Evolutionary conservation across 441 rosid genomes (phyloP).

Genomic region (Syzygium syzygioides): DNA sequence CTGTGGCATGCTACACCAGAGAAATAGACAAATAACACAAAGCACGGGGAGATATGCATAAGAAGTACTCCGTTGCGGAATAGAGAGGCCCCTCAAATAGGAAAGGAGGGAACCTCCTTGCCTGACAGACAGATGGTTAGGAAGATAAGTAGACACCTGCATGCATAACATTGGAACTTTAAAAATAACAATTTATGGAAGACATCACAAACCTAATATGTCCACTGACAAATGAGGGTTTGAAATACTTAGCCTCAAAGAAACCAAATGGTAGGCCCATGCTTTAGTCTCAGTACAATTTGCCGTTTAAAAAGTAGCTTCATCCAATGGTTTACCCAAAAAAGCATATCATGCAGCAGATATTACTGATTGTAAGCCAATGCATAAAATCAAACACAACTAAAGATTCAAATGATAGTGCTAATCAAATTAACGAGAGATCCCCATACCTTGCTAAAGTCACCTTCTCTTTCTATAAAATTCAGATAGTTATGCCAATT

Average conservation of each 20-base stretch:
- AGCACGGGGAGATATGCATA: constrained; percentile 67
- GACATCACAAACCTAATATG: constrained; percentile 62
- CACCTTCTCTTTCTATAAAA: constrained; percentile 75
- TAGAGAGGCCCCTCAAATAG: constrained; percentile 87
- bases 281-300: constrained; percentile 95
- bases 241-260: constrained; percentile 96
- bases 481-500: constrained; percentile 93
- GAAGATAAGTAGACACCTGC: constrained; percentile 96
- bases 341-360: constrained; percentile 93
- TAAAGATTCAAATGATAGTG: constrained; percentile 44
- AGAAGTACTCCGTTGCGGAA: constrained; percentile 81
- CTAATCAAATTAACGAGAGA: constrained; percentile 26
- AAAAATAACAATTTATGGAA: constrained; percentile 43
- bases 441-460: constrained; percentile 83
- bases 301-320: constrained; percentile 89
- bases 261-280: constrained; percentile 85
- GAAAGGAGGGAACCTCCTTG: constrained; percentile 92
- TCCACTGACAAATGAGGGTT: constrained; percentile 74
- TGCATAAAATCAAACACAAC: constrained; percentile 45
- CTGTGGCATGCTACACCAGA: neutral
- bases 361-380: constrained; percentile 90
- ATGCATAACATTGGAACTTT: constrained; percentile 82
- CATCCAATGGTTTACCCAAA: constrained; percentile 99
- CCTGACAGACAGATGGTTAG: constrained; percentile 89
- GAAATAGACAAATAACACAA: constrained; percentile 25